These are phyloP conservation scores for Eremothecium cymbalariae DNA, from an alignment of 1,139 yeast genomes.

Conservation along the genomic window DNA sequence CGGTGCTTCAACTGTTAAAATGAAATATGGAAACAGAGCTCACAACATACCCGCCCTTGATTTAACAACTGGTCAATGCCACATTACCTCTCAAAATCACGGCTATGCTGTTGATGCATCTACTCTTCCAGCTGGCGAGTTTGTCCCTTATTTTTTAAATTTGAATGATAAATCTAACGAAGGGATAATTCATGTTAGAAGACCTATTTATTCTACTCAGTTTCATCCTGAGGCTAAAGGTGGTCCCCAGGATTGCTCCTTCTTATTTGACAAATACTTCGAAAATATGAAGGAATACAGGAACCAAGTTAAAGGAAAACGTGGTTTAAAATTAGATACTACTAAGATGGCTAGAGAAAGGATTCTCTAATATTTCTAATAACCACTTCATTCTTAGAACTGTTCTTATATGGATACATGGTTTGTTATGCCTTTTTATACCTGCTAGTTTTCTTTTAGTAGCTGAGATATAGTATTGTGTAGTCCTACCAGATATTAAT, in stretches of 20 bases:
- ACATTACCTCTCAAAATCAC: conserved; percentile 96
- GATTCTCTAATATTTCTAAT: conserved; percentile 35
- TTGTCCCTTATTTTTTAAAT: conserved; percentile 82
- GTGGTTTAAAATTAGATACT: conserved; percentile 32
- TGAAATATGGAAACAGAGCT: conserved; percentile 97
- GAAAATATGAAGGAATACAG: conserved; percentile 57
- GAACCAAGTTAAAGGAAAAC: conserved; percentile 22
- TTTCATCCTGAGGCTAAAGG: conserved; percentile 99
- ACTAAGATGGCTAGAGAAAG: conserved; percentile 74
- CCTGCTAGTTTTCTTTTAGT: no score
- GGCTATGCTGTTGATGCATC: conserved; percentile 91
- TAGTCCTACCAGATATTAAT: no score
- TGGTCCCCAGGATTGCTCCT: conserved; percentile 90
- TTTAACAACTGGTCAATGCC: conserved; percentile 81
- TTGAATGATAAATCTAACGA: conserved; percentile 93
- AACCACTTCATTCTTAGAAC: no score
- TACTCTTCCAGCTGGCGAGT: conserved; percentile 60
- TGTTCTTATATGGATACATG: no score
- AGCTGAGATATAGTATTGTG: no score
- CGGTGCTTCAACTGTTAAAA: conserved; percentile 86
- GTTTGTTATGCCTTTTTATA: no score
- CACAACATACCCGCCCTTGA: conserved; percentile 96
- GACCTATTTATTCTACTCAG: conserved; percentile 91
- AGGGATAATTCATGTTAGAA: conserved; percentile 83
- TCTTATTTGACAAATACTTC: conserved; percentile 84